phyloP scores from a whole-genome alignment of 2,329 filamentous ascomycete species.

The Epichloe sylvatica region DNA sequence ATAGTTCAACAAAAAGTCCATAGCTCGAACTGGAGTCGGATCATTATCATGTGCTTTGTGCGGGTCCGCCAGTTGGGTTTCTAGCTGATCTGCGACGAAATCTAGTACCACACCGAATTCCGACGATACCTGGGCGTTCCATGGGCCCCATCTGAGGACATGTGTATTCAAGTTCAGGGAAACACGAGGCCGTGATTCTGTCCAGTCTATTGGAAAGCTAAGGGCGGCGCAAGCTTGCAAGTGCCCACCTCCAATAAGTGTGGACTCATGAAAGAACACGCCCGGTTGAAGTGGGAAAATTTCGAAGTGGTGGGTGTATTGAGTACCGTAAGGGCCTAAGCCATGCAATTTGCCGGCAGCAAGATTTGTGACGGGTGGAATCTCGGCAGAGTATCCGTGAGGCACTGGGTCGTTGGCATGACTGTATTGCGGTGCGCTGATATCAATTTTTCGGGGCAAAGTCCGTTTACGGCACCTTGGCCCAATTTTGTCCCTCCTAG shows the following conservation, averaged over 20 bases:
- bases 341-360: constrained; percentile 28
- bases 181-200: constrained; percentile 18
- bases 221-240: constrained; percentile 19
- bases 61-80: constrained; percentile 6
- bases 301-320: constrained; percentile 50
- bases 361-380: constrained; percentile 6
- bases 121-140: constrained; percentile 45
- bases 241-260: constrained; percentile 40
- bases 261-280: constrained; percentile 46
- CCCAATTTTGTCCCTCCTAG: neutral
- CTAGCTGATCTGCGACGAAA: constrained; percentile 37
- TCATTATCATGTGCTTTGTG: neutral
- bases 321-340: constrained; percentile 45
- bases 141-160: constrained; percentile 38
- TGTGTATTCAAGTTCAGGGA: constrained; percentile 35
- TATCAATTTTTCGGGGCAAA: constrained; percentile 32
- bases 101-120: constrained; percentile 50
- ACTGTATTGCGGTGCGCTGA: constrained; percentile 36
- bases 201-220: constrained; percentile 9
- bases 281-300: constrained; percentile 42
- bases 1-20: constrained; percentile 35
- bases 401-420: constrained; percentile 39
- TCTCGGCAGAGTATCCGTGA: constrained; percentile 2
- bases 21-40: constrained; percentile 16
- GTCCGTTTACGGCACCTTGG: constrained; percentile 30